Conservation (phyloP, 176 grass and related monocot genomes). For the sorghum (Sorghum bicolor) region Sorghum_bicolor_NCBIv3 NC_012875.2:46570001-46570500, state of each 20-base stretch:
- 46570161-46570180: constrained; percentile 73
- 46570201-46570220: constrained; percentile 57
- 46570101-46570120: constrained; percentile 72
- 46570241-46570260: constrained; percentile 90
- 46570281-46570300: constrained; percentile 74
- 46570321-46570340: constrained; percentile 41
- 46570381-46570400: constrained; percentile 95
- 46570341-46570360: constrained; percentile 79
- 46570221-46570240: constrained; percentile 49
- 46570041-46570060: neutral
- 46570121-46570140: constrained; percentile 92
- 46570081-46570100: constrained; percentile 79
- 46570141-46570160: constrained; percentile 81
- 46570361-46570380: constrained; percentile 92
- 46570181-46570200: constrained; percentile 64
- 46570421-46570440: constrained; percentile 87
- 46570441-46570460: constrained; percentile 90
- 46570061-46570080: constrained; percentile 65
- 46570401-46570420: constrained; percentile 96
- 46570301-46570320: constrained; percentile 85
- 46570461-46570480: constrained; percentile 76
- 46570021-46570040: too few relatives aligned
- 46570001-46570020: too few relatives aligned
- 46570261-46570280: constrained; percentile 65
- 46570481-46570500: constrained; percentile 58